These are phyloP conservation scores for Cucurbita maxima DNA, from an alignment of 306 rosid genomes.

Conservation along the genomic window DNA sequence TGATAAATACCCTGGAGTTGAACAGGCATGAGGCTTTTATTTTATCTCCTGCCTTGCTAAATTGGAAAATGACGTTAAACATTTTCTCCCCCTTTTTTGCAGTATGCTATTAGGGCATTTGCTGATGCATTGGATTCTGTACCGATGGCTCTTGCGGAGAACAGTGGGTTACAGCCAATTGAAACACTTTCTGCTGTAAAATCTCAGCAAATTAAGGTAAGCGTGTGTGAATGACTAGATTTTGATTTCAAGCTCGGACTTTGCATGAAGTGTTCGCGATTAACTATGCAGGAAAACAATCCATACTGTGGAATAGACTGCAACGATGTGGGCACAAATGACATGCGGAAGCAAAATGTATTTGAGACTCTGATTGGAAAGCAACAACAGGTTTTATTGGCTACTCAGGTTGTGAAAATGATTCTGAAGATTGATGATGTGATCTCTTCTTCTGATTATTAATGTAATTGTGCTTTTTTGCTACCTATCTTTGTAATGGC, in stretches of 20 bases:
- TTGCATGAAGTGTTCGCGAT: neutral
- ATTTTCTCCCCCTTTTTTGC: conserved; percentile 15
- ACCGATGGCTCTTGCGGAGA: conserved; percentile 99
- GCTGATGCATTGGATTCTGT: conserved; percentile 82
- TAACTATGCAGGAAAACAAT: conserved; percentile 51
- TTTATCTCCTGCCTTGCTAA: neutral
- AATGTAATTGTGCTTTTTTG: neutral
- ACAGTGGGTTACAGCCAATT: conserved; percentile 92
- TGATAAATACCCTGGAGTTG: conserved; percentile 82
- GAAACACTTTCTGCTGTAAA: conserved; percentile 90
- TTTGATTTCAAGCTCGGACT: neutral
- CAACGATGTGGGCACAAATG: conserved; percentile 82
- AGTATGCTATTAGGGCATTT: conserved; percentile 95
- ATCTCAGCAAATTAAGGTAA: conserved; percentile 87
- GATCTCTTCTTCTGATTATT: conserved; percentile 57
- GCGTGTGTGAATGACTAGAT: neutral
- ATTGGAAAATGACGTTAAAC: neutral
- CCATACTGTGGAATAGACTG: conserved; percentile 75
- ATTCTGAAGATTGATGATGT: conserved; percentile 92
- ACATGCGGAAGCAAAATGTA: conserved; percentile 84
- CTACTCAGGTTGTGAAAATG: conserved; percentile 98
- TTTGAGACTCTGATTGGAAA: conserved; percentile 89
- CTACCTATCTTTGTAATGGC: neutral
- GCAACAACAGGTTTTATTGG: conserved; percentile 85
- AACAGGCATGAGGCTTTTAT: conserved; percentile 43